Evolutionary conservation across 1,139 yeast species (phyloP).

Genomic region (Pneumocystis jirovecii): DNA sequence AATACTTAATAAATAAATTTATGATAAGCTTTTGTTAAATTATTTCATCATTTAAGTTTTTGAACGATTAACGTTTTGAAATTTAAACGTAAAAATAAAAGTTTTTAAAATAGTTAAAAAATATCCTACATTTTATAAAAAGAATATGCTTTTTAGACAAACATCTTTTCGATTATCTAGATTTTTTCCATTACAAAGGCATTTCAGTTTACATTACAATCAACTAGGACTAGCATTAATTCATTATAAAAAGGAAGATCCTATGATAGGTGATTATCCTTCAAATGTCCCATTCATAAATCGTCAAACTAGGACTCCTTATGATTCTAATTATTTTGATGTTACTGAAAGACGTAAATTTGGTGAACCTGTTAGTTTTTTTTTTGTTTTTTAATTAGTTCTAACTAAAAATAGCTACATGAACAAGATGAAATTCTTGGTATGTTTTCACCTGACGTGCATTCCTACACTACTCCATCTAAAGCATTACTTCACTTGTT

Average conservation of each 20-base stretch:
- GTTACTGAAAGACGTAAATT: constrained; percentile 68
- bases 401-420: constrained; percentile 26
- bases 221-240: neutral
- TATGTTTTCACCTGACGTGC: constrained; percentile 78
- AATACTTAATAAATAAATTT: no score
- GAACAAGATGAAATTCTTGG: constrained; percentile 60
- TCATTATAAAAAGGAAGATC: constrained; percentile 1
- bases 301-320: constrained; percentile 54
- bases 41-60: neutral
- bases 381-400: neutral
- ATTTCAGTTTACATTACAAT: neutral
- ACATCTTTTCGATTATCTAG: neutral
- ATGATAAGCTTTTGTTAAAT: neutral
- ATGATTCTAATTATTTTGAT: constrained; percentile 53
- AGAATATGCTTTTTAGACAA: constrained; percentile 2
- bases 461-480: constrained; percentile 42
- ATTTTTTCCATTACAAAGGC: neutral
- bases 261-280: constrained; percentile 34
- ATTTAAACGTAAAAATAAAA: neutral
- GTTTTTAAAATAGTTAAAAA: neutral
- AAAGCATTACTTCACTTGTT: constrained; percentile 41
- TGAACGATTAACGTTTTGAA: neutral
- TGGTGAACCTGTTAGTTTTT: constrained; percentile 38
- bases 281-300: constrained; percentile 29
- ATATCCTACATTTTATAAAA: constrained; percentile 5